Conservation (phyloP, 768 basidiomycete species). For the Pleurotus ostreatus region DNA sequence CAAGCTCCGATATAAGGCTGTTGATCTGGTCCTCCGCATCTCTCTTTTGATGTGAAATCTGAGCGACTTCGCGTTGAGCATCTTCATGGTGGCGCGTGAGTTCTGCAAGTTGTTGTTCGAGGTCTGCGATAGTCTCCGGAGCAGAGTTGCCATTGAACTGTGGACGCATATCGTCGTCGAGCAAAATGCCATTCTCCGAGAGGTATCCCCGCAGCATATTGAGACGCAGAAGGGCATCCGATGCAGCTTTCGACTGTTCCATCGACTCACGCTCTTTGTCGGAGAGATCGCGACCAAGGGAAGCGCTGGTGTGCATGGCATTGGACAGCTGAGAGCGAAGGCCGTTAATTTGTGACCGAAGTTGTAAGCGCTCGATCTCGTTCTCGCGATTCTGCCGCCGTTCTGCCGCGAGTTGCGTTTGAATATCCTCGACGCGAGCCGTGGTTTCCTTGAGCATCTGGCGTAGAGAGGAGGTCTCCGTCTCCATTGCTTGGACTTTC, state of each 20-base stretch:
- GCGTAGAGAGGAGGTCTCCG: constrained; percentile 71
- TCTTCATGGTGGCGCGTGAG: constrained; percentile 67
- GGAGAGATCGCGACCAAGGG: constrained; percentile 64
- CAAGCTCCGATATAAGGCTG: constrained; percentile 62
- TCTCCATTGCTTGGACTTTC: constrained; percentile 76
- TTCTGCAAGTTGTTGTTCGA: constrained; percentile 78
- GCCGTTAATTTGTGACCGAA: constrained; percentile 72
- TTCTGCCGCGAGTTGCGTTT: constrained; percentile 63
- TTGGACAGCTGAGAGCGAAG: constrained; percentile 71
- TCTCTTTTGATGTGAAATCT: constrained; percentile 59
- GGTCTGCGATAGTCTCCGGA: constrained; percentile 52
- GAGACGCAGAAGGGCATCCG: constrained; percentile 70
- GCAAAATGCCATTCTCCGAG: constrained; percentile 79
- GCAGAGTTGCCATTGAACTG: constrained; percentile 34
- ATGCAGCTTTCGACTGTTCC: constrained; percentile 59
- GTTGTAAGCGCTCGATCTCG: constrained; percentile 56
- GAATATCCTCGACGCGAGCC: constrained; percentile 65
- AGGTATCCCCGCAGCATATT: constrained; percentile 82
- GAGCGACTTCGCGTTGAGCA: constrained; percentile 71
- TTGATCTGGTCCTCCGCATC: constrained; percentile 72
- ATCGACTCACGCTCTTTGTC: constrained; percentile 62
- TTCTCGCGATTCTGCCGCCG: constrained; percentile 58
- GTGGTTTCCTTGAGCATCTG: constrained; percentile 77
- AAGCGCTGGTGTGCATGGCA: constrained; percentile 64
- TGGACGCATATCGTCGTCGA: constrained; percentile 61